Evolutionary conservation across 108 stramenopile genomes (phyloP).

Genomic region (Nitzschia sp.): DNA sequence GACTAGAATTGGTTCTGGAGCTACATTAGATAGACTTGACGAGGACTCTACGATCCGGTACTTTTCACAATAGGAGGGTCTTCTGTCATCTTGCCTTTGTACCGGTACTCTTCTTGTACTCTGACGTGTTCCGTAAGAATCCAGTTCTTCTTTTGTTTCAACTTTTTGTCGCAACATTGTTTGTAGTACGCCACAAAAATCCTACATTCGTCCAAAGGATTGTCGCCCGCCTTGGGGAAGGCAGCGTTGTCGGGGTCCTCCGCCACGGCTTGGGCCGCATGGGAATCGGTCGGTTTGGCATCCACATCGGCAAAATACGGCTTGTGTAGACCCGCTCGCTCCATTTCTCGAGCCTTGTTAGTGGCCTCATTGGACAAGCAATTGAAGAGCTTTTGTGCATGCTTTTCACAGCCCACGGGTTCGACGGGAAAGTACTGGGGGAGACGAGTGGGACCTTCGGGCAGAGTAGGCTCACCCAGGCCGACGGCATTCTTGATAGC

Average conservation of each 20-base stretch:
- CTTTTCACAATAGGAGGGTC: neutral
- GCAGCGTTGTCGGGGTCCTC: slow-evolving; percentile 42
- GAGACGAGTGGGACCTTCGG: slow-evolving; percentile 65
- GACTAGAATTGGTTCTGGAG: neutral
- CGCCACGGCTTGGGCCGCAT: slow-evolving; percentile 41
- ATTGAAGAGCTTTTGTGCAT: slow-evolving; percentile 70
- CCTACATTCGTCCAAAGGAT: slow-evolving; percentile 83
- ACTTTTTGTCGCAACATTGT: slow-evolving; percentile 79
- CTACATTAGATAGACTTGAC: neutral
- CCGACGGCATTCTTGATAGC: slow-evolving; percentile 44
- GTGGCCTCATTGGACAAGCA: slow-evolving; percentile 81
- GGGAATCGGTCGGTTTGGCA: slow-evolving; percentile 29
- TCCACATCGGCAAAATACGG: slow-evolving; percentile 73
- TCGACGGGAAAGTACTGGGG: slow-evolving; percentile 87
- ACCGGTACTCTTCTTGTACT: slow-evolving; percentile 89
- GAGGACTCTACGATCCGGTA: neutral
- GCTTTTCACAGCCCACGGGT: slow-evolving; percentile 82
- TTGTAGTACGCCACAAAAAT: slow-evolving; percentile 75
- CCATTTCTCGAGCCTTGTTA: slow-evolving; percentile 82
- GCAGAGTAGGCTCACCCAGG: slow-evolving; percentile 33
- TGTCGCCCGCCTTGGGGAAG: slow-evolving; percentile 67
- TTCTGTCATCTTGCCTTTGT: slow-evolving; percentile 29
- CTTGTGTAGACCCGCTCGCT: slow-evolving; percentile 73
- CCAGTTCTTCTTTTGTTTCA: slow-evolving; percentile 88
- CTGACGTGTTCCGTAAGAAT: slow-evolving; percentile 84